phyloP scores from a whole-genome alignment of 305 asterid genomes.

The Plantago lanceolata region DNA sequence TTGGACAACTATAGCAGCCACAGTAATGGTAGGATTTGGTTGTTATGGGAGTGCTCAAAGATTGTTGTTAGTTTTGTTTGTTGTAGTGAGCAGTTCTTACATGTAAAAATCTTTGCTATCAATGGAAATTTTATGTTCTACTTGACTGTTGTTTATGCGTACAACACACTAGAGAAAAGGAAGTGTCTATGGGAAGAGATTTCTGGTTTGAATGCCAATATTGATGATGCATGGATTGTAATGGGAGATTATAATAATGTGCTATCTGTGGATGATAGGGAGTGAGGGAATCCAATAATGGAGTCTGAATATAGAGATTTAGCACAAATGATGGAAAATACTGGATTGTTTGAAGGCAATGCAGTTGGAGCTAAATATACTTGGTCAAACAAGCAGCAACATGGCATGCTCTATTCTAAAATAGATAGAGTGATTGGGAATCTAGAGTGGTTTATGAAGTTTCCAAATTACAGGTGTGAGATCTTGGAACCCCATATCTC shows the following conservation, averaged over 20 bases:
- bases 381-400: too few relatives aligned
- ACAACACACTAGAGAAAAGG: neutral
- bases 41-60: neutral
- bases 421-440: too few relatives aligned
- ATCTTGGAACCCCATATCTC: too few relatives aligned
- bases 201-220: too few relatives aligned
- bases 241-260: neutral
- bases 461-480: too few relatives aligned
- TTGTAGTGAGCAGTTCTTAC: neutral
- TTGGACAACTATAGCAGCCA: neutral
- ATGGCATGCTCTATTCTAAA: too few relatives aligned
- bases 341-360: neutral
- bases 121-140: neutral
- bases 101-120: neutral
- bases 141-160: neutral
- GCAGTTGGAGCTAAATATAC: neutral
- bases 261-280: neutral
- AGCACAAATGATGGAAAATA: neutral
- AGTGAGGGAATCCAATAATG: neutral
- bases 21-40: neutral
- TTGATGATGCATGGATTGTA: neutral
- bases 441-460: too few relatives aligned
- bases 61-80: neutral
- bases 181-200: neutral
- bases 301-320: neutral